Percentiles rank a stretch among this genome's conserved stretches.
Evolutionary conservation across 352 stramenopile genomes (phyloP).

Genomic region (Blastocystis sp.): DNA sequence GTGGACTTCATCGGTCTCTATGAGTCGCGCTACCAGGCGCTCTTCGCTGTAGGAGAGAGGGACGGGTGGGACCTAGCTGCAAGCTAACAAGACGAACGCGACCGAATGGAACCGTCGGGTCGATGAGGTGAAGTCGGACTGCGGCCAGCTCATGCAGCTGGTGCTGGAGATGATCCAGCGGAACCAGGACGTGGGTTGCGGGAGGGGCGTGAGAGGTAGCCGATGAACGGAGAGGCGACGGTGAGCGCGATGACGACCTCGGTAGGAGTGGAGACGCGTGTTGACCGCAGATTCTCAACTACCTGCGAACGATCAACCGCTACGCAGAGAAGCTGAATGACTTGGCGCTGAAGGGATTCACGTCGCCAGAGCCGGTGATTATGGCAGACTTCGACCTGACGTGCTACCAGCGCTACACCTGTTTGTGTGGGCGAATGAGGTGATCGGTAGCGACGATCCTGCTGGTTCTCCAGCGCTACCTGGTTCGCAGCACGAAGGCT

Average conservation of each 20-base stretch:
- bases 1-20: not conserved
- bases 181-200: not conserved
- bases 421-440: not conserved
- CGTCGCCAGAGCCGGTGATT: not conserved
- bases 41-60: not conserved
- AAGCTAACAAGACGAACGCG: not conserved
- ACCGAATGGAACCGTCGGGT: not conserved
- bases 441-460: constrained; percentile 14
- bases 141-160: not conserved
- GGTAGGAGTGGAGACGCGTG: not conserved
- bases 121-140: not conserved
- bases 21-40: constrained; percentile 9
- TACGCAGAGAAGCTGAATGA: not conserved
- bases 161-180: not conserved
- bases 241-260: not conserved
- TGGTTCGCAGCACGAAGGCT: not conserved
- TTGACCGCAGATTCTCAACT: constrained; percentile 25
- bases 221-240: constrained; percentile 16
- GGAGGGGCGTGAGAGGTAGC: not conserved
- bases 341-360: not conserved
- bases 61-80: not conserved
- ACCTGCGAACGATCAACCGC: not conserved
- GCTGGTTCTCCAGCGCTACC: not conserved
- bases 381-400: not conserved
- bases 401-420: not conserved